Base-by-base conservation (phyloP, 306 rosid genomes). In the Pyrus bretschneideri region DNA sequence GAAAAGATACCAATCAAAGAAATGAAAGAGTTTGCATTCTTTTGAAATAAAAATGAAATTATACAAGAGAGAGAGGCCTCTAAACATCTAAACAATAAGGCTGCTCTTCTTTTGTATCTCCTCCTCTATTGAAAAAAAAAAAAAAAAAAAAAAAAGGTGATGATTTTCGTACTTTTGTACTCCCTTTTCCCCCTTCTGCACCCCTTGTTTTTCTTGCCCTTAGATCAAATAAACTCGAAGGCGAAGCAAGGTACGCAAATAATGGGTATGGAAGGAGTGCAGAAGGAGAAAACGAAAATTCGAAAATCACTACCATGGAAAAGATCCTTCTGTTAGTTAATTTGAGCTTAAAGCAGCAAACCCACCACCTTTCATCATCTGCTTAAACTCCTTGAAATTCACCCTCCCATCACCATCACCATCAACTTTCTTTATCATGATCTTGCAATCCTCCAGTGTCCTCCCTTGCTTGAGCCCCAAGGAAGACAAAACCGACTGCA, bases 331-430 rank as follows among this genome's bases (percentile, higher is more conserved):
- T 6, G 19, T 17, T 5, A 4, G 22, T 67, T 12, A 80, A 52
- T n/a, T 76, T 6, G 78, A 72, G 23, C 59, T 73, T 42, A 82
- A 75, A 46, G 85, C 85, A 27, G 85, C 81, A 78, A 77, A 82
- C 6, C 82, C 86, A 62, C 82, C 86, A 18, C 86, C 77, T 76
- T 78, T 82, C 86, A 82, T 78, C 82, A 82, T 82, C 68, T 73
- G 79, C 73, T 82, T 82, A 17, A 82, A 82, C 77, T 82, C 86
- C 57, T 70, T 82, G 80, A 74, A 82, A 49, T 82, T 74, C 17
- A 82, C 86, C 73, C 68, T 82, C n/a, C 86, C 86, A 62, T 82
- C 86, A 2, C 86, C 86, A 40, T 82, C 86, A 14, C 74, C 80
- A 25, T 82, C 86, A 11, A 82, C 86, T 55, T 74, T 82, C 82